phyloP scores from a whole-genome alignment of 108 stramenopile species.

The Pseudonitzschia multiseries region DNA sequence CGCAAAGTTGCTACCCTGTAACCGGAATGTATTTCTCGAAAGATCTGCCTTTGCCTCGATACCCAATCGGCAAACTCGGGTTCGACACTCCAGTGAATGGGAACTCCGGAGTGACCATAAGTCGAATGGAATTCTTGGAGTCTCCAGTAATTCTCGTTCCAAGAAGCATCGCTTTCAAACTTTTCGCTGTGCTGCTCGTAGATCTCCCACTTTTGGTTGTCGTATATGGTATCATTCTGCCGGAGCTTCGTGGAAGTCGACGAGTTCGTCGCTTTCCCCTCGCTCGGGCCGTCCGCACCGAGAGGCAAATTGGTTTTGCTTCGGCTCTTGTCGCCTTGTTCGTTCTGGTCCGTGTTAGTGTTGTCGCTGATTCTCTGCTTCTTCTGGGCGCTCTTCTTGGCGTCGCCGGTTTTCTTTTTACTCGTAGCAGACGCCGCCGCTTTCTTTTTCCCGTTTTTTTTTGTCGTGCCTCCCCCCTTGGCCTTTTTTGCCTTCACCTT shows the following conservation, averaged over 20 bases:
- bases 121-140: conserved; percentile 19
- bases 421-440: neutral
- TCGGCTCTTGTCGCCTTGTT: neutral
- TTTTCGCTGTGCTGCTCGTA: conserved; percentile 2
- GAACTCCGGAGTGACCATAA: conserved; percentile 13
- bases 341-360: neutral
- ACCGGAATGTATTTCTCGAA: conserved; percentile 16
- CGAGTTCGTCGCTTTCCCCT: neutral
- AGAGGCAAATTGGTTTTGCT: no score
- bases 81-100: neutral
- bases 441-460: neutral
- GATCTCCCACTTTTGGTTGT: neutral
- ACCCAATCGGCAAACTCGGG: conserved; percentile 14
- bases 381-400: neutral
- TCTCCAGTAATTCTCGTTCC: conserved; percentile 18
- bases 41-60: conserved; percentile 12
- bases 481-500: neutral
- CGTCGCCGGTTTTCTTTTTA: neutral
- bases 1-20: neutral
- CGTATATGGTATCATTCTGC: neutral
- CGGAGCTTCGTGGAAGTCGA: neutral
- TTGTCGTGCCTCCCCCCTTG: neutral
- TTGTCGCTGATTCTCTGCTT: neutral
- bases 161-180: neutral
- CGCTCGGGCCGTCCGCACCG: neutral